phyloP scores from a whole-genome alignment of 306 rosid species.

The Psophocarpus tetragonolobus region DNA sequence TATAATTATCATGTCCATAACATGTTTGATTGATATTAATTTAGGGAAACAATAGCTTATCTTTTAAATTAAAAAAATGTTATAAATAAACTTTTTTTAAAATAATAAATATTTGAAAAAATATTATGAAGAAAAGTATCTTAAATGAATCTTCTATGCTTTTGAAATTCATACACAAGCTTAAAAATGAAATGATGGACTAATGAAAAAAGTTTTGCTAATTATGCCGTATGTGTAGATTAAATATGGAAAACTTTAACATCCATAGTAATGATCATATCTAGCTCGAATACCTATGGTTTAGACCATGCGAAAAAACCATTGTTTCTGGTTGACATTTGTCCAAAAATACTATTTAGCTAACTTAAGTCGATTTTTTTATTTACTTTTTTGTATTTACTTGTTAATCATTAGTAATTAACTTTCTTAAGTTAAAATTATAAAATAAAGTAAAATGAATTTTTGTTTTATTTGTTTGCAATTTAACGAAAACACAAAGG shows the following conservation, averaged over 20 bases:
- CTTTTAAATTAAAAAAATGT: background rate
- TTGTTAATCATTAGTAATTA: background rate
- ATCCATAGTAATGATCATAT: too few species aligned
- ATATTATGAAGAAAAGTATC: background rate
- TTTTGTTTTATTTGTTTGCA: background rate
- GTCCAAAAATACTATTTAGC: too few species aligned
- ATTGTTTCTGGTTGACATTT: too few species aligned
- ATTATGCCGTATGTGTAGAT: too few species aligned
- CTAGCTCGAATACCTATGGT: too few species aligned
- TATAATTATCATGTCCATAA: background rate
- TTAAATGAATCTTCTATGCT: background rate
- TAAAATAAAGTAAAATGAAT: background rate
- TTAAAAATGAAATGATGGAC: background rate
- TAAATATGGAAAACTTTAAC: too few species aligned
- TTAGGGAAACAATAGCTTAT: background rate
- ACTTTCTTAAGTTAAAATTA: background rate
- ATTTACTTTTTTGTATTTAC: too few species aligned
- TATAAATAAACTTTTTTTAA: background rate
- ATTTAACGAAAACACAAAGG: background rate
- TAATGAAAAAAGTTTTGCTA: background rate
- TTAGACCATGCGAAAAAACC: too few species aligned
- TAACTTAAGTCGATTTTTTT: too few species aligned
- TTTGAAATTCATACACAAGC: background rate
- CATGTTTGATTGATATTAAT: background rate
- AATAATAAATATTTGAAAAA: background rate